Percentiles rank a stretch among this genome's conserved stretches.
Conservation (phyloP, 1,284 basidiomycete species). For the Microbotryomycetes sp. region DNA sequence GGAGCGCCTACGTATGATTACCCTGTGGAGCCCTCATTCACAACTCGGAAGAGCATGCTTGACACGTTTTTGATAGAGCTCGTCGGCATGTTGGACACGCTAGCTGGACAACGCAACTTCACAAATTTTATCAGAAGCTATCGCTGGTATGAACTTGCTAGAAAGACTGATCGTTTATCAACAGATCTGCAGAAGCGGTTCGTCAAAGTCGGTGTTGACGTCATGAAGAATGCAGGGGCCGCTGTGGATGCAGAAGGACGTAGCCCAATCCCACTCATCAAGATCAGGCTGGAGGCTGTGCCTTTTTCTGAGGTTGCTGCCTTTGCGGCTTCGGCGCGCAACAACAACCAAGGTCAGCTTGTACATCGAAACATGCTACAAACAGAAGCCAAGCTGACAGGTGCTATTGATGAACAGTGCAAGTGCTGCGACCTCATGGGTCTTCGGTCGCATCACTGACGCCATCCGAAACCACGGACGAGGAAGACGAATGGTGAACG, state of each 20-base stretch:
- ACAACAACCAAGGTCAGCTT: too few species aligned
- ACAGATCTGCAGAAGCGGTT: not conserved
- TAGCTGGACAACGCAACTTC: slow-evolving; percentile 18
- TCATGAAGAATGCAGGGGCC: too few species aligned
- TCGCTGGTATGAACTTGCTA: slow-evolving; percentile 7
- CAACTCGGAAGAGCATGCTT: not conserved
- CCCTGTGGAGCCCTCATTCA: slow-evolving; percentile 3
- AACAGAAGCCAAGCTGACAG: too few species aligned
- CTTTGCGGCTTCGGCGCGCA: too few species aligned
- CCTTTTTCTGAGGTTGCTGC: too few species aligned
- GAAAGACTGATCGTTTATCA: not conserved
- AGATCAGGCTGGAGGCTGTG: too few species aligned
- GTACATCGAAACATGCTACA: too few species aligned
- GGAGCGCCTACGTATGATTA: slow-evolving; percentile 22
- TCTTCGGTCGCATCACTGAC: too few species aligned
- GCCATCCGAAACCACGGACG: not conserved
- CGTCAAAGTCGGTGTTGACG: not conserved
- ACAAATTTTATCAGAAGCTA: slow-evolving; percentile 1
- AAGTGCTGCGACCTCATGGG: too few species aligned
- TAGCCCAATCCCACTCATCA: too few species aligned
- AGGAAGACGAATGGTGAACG: not conserved
- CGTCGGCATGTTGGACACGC: slow-evolving; percentile 10
- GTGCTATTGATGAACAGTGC: too few species aligned
- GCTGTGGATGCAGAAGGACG: too few species aligned
- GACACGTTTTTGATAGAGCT: slow-evolving; percentile 26